Evolutionary conservation across 225 moss, liverwort and hornwort species (phyloP).

Genomic region (Bryoerythrophyllum caledonicum): DNA sequence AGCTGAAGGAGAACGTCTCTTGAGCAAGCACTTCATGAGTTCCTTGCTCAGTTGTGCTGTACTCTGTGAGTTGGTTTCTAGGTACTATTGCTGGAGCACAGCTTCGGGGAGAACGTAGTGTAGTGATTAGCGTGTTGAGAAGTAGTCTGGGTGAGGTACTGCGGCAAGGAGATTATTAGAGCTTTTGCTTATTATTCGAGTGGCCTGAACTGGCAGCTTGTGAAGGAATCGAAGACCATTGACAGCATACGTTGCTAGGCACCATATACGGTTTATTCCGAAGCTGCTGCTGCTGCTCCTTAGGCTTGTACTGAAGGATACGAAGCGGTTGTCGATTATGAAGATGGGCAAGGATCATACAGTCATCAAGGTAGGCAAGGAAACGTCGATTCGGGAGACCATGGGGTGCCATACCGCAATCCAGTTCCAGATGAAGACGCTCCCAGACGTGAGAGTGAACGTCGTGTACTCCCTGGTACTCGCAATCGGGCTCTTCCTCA

Average conservation of each 20-base stretch:
- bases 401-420: constrained; percentile 50
- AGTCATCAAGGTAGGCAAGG: constrained; percentile 32
- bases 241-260: background rate
- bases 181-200: background rate
- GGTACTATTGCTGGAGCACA: background rate
- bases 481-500: constrained; percentile 30
- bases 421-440: constrained; percentile 32
- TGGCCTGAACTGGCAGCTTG: background rate
- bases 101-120: background rate
- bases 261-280: background rate
- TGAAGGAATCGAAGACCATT: background rate
- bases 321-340: constrained; percentile 3
- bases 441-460: constrained; percentile 47
- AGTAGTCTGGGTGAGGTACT: background rate
- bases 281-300: background rate
- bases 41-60: background rate
- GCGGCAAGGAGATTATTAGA: no score
- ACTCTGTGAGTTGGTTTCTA: background rate
- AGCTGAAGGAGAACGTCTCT: background rate
- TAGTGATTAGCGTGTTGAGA: background rate
- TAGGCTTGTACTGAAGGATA: background rate
- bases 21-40: background rate
- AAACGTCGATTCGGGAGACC: constrained; percentile 3
- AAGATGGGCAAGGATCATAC: constrained; percentile 39
- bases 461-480: constrained; percentile 37